Percentiles rank a stretch among this genome's conserved stretches.
phyloP scores from a whole-genome alignment of 163 green algal genomes.

The Scenedesmus sp. region DNA sequence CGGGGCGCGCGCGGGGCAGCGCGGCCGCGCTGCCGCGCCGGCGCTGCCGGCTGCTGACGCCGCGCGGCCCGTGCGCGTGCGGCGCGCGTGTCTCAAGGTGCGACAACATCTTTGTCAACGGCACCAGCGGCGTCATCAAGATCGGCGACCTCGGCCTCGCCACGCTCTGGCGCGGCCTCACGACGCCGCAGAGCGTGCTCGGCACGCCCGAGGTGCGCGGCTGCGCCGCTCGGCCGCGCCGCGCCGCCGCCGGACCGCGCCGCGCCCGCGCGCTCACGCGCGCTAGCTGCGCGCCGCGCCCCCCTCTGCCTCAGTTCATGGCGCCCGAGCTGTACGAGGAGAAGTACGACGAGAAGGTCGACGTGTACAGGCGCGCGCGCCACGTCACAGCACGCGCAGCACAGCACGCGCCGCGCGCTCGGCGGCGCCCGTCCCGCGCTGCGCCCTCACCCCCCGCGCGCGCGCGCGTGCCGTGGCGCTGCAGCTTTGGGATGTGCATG shows the following conservation, averaged over 20 bases:
- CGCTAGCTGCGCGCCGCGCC: not conserved
- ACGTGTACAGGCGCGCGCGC: slow-evolving; percentile 90
- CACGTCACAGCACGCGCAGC: too few relatives aligned
- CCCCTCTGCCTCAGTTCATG: slow-evolving; percentile 91
- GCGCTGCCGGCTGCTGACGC: too few relatives aligned
- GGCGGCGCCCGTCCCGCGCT: too few relatives aligned
- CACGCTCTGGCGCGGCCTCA: slow-evolving; percentile 61
- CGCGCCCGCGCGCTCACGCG: too few relatives aligned
- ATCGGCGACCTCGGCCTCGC: slow-evolving; percentile 91
- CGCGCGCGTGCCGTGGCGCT: not conserved
- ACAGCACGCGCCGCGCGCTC: too few relatives aligned
- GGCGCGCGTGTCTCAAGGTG: too few relatives aligned
- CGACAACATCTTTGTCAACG: slow-evolving; percentile 95
- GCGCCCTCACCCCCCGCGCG: too few relatives aligned
- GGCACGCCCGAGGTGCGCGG: slow-evolving; percentile 43
- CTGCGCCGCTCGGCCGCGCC: too few relatives aligned
- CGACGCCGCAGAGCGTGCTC: slow-evolving; percentile 61
- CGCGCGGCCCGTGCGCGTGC: too few relatives aligned
- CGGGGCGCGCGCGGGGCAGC: too few relatives aligned
- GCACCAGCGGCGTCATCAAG: slow-evolving; percentile 80
- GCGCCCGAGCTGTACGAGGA: slow-evolving; percentile 99
- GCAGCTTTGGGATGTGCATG: slow-evolving; percentile 67
- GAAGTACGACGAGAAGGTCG: slow-evolving; percentile 98
- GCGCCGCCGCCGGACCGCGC: too few relatives aligned
- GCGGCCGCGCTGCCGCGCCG: too few relatives aligned